A percentile compares a stretch with the other conserved stretches of the same genome.
Conservation (phyloP, 176 grass and related monocot species). For the Microstegium vimineum region DNA sequence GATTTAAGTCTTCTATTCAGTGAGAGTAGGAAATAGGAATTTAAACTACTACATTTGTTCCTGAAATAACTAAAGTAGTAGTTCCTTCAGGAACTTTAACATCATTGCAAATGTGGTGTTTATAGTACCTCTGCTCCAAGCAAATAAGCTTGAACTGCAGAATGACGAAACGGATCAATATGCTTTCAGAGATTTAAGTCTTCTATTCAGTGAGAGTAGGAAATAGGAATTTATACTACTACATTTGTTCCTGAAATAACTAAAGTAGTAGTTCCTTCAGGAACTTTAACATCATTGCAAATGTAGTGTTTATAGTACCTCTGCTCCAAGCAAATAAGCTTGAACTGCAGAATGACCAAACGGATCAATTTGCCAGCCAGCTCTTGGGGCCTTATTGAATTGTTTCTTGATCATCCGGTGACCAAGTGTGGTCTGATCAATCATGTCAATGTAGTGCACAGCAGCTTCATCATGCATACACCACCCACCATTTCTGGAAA, state of each 20-base stretch:
- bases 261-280: not conserved
- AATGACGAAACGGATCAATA: too few species aligned
- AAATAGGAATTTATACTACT: not conserved
- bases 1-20: slow-evolving; percentile 5
- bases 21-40: not conserved
- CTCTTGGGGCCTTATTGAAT: slow-evolving; percentile 77
- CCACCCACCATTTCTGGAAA: slow-evolving; percentile 89
- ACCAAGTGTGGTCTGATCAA: slow-evolving; percentile 96
- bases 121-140: slow-evolving; percentile 73
- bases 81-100: not conserved
- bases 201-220: not conserved
- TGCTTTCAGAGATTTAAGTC: not conserved
- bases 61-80: not conserved
- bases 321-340: slow-evolving; percentile 79
- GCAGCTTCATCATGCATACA: slow-evolving; percentile 98
- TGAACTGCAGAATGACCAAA: slow-evolving; percentile 95
- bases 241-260: not conserved
- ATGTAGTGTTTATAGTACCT: slow-evolving; percentile 52
- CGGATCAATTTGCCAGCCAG: slow-evolving; percentile 94
- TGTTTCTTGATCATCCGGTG: slow-evolving; percentile 75
- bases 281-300: not conserved
- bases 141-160: slow-evolving; percentile 79
- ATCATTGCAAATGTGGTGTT: slow-evolving; percentile 25
- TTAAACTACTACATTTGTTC: not conserved
- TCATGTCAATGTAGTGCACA: slow-evolving; percentile 94